These are phyloP conservation scores for Cinchona pubescens DNA, from an alignment of 257 asterid genomes.

Conservation along the genomic window DNA sequence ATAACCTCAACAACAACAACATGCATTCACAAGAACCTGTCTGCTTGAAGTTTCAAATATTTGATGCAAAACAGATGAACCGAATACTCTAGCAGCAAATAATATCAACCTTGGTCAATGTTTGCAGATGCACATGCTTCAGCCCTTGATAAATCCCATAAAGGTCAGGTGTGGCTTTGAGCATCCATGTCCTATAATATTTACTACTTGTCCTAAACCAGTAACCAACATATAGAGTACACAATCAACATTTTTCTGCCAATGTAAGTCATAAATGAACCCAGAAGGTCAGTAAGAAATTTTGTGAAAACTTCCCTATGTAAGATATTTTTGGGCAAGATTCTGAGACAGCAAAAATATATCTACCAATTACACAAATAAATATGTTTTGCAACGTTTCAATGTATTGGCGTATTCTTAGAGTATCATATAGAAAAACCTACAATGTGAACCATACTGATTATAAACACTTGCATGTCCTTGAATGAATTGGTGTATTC, in stretches of 20 bases:
- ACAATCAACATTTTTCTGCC: too few relatives aligned
- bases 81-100: background rate
- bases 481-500: too few relatives aligned
- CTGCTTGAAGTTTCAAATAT: background rate
- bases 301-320: too few relatives aligned
- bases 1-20: background rate
- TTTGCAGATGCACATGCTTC: conserved; percentile 90
- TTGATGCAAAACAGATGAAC: background rate
- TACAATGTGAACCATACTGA: background rate
- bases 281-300: too few relatives aligned
- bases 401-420: background rate
- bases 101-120: conserved; percentile 79
- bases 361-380: background rate
- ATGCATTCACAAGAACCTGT: background rate
- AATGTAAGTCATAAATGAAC: too few relatives aligned
- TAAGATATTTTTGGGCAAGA: too few relatives aligned
- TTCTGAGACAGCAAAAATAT: background rate
- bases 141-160: conserved; percentile 86
- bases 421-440: background rate
- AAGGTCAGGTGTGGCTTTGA: conserved; percentile 74
- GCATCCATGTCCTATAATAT: too few relatives aligned
- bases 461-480: too few relatives aligned
- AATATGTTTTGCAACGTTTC: background rate
- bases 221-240: too few relatives aligned
- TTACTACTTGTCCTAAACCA: background rate